Evolutionary conservation across 2,329 filamentous ascomycete species (phyloP), one percentile per base, ranked within the genome.

Genomic region (Paraphaeosphaeria sporulosa): DNA sequence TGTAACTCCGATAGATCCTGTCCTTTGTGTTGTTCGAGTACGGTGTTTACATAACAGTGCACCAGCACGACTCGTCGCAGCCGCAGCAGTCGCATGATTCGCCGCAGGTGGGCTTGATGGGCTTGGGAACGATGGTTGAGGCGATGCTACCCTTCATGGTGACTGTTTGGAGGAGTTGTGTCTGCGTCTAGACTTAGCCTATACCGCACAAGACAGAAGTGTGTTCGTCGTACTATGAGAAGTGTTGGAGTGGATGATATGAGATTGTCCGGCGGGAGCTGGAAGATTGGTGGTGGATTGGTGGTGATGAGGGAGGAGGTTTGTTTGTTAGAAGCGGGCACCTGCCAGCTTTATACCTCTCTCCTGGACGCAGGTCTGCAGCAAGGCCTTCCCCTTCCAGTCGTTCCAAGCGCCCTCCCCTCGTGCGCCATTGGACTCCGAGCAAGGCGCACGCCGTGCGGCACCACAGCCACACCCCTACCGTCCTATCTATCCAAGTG

Each of bases 41-140:
- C 7, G 38, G 2, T 21, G n/a, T 23, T 63, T 69, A 75, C 71
- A 76, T 76, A 63, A 76, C 73, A 27, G 71, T 66, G 57, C 74
- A 77, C 67, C 66, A 74, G 66, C 76, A 78, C 21, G 73, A 76
- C 60, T 78, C 76, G 17, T 73, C 74, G 62, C 73, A 76, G 52
- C 76, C 76, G 63, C 76, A 78, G 73, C 76, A 78, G 21, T 76
- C 75, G 65, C 76, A 78, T 30, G 58, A 60, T 50, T 78, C 76
- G 43, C 75, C 75, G 60, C 75, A 78, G 36, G 69, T 64, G 57
- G 65, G 63, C 19, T 57, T 63, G 57, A 74, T 69, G 21, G 75
- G 75, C 59, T 72, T 70, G 42, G 75, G 74, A 71, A 76, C 78
- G 67, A 77, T 59, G 70, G 78, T 77, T 61, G 74, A 75, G 36